Conservation (phyloP, 768 basidiomycete species). For the Butyriboletus loyo region DNA sequence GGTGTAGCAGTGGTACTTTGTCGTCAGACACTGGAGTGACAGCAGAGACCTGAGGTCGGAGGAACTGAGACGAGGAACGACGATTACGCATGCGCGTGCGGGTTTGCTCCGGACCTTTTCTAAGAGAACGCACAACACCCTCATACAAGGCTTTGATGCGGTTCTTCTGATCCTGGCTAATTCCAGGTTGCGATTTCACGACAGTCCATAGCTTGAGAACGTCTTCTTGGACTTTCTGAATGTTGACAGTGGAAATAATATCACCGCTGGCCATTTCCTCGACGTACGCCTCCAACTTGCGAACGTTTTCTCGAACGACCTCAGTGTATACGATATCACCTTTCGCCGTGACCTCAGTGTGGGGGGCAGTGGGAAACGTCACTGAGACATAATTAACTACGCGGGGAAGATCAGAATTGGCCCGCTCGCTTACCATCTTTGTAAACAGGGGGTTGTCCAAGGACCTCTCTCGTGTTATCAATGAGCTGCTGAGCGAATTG, state of each 20-base stretch:
- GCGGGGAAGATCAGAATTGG: background rate
- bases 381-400: constrained; percentile 43
- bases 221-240: constrained; percentile 97
- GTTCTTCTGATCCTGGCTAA: constrained; percentile 95
- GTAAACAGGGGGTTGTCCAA: constrained; percentile 84
- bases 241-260: constrained; percentile 81
- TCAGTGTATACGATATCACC: constrained; percentile 96
- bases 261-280: constrained; percentile 98
- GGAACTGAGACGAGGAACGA: constrained; percentile 94
- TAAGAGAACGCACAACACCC: constrained; percentile 91
- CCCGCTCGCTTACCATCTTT: constrained; percentile 76
- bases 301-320: constrained; percentile 92
- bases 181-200: constrained; percentile 95
- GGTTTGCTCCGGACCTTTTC: constrained; percentile 67
- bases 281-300: constrained; percentile 96
- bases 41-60: constrained; percentile 82
- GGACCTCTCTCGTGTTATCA: constrained; percentile 85
- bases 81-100: constrained; percentile 63
- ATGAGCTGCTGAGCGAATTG: constrained; percentile 95
- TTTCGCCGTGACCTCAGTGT: constrained; percentile 88
- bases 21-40: constrained; percentile 73
- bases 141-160: constrained; percentile 94
- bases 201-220: constrained; percentile 96
- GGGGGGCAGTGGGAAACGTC: constrained; percentile 97
- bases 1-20: constrained; percentile 90